These are phyloP conservation scores for Ceratobasidium sp. DNA, from an alignment of 1,284 basidiomycete genomes.

Conservation along the genomic window DNA sequence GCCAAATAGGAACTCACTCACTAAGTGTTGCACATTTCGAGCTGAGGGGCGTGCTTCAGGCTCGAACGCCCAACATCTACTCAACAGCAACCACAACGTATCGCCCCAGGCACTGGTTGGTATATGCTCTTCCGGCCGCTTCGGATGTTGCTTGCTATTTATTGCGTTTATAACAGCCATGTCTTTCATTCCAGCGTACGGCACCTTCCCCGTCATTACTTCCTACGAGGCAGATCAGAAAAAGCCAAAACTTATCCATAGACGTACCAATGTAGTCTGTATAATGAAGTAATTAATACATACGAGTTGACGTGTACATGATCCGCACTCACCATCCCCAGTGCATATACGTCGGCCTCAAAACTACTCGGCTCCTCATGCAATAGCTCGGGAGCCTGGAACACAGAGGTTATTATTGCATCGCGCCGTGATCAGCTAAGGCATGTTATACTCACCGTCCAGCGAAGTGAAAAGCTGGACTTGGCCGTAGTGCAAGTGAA, in stretches of 20 bases:
- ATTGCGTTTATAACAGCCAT: neutral
- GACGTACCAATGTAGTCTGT: conserved; percentile 24
- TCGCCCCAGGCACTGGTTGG: neutral
- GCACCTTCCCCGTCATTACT: conserved; percentile 13
- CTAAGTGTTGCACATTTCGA: neutral
- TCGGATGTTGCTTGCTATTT: neutral
- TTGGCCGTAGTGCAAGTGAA: neutral
- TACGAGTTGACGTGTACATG: neutral
- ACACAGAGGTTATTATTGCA: neutral
- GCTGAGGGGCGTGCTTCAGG: neutral
- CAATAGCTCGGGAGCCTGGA: neutral
- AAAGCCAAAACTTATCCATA: neutral
- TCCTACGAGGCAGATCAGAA: neutral
- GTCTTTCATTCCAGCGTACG: neutral
- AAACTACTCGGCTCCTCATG: neutral
- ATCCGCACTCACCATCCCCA: conserved; percentile 40
- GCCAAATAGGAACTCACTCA: too few relatives aligned
- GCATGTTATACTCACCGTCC: neutral
- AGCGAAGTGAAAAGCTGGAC: neutral
- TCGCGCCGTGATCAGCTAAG: too few relatives aligned
- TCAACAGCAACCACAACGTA: conserved; percentile 5
- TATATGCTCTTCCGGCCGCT: neutral
- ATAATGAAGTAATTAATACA: neutral
- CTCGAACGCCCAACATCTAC: conserved; percentile 11
- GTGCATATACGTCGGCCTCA: conserved; percentile 14